Conservation (phyloP, 169 alveolate genomes). For the Babesia sp. region DNA sequence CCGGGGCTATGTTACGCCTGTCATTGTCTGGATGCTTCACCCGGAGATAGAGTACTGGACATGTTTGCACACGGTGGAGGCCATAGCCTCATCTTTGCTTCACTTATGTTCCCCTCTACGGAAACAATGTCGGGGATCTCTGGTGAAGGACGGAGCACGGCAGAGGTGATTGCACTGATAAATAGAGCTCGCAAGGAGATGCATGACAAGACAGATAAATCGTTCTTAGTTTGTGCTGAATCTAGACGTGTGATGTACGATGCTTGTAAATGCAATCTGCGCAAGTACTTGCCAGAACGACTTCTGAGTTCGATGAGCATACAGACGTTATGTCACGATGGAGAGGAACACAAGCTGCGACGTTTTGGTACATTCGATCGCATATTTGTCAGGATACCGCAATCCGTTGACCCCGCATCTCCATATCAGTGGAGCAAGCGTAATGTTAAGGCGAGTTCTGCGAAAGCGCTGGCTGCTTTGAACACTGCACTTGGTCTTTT, state of each 20-base stretch:
- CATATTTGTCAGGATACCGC: constrained; percentile 75
- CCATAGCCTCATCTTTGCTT: constrained; percentile 76
- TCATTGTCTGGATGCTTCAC: constrained; percentile 52
- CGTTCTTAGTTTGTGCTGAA: constrained; percentile 73
- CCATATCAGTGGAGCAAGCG: constrained; percentile 66
- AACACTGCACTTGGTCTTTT: constrained; percentile 63
- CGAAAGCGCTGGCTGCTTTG: constrained; percentile 67
- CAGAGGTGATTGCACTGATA: constrained; percentile 41
- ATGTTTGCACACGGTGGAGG: constrained; percentile 89
- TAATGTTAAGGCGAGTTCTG: constrained; percentile 69
- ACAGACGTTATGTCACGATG: constrained; percentile 66
- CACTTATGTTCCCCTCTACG: constrained; percentile 38
- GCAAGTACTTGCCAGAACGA: constrained; percentile 64
- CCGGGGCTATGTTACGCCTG: constrained; percentile 61
- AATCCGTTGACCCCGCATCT: constrained; percentile 59
- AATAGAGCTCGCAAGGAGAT: constrained; percentile 33
- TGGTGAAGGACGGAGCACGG: constrained; percentile 39
- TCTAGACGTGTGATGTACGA: constrained; percentile 53
- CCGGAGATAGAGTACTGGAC: constrained; percentile 78
- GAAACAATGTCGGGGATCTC: constrained; percentile 51
- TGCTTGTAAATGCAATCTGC: constrained; percentile 61
- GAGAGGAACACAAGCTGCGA: constrained; percentile 41
- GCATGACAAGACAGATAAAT: not conserved
- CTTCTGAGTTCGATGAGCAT: constrained; percentile 52
- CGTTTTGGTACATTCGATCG: constrained; percentile 71